These are phyloP conservation scores for Melaleuca alternifolia DNA, from an alignment of 345 rosid genomes.

Conservation along the genomic window DNA sequence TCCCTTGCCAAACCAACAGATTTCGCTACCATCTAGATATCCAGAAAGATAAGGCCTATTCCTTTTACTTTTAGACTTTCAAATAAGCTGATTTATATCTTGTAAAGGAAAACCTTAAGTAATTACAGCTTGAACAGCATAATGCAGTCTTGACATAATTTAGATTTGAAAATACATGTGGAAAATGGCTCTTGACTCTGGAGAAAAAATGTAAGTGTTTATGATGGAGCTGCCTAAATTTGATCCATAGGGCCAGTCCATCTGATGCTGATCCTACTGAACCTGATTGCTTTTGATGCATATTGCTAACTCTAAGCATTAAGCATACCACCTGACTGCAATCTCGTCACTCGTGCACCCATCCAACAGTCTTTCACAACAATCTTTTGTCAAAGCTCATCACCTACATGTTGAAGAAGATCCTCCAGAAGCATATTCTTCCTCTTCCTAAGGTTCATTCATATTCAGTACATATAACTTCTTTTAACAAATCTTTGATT, in stretches of 20 bases:
- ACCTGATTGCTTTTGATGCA: not conserved
- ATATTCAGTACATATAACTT: not conserved
- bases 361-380: not conserved
- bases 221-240: not conserved
- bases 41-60: not conserved
- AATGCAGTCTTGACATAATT: not conserved
- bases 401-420: not conserved
- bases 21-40: not conserved
- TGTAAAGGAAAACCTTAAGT: not conserved
- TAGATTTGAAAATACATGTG: not conserved
- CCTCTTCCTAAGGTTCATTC: not conserved
- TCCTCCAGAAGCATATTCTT: not conserved
- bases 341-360: not conserved
- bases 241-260: not conserved
- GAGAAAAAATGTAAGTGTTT: not conserved
- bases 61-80: not conserved
- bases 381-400: not conserved
- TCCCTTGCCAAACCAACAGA: not conserved
- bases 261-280: not conserved
- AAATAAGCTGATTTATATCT: not conserved
- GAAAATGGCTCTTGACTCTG: not conserved
- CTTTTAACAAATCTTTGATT: not conserved
- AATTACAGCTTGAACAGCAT: not conserved
- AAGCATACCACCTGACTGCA: not conserved
- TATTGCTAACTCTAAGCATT: not conserved